Evolutionary conservation across 2,329 filamentous ascomycete species (phyloP), one percentile per base, ranked within the genome.

Genomic region (Sporothrix mexicana): DNA sequence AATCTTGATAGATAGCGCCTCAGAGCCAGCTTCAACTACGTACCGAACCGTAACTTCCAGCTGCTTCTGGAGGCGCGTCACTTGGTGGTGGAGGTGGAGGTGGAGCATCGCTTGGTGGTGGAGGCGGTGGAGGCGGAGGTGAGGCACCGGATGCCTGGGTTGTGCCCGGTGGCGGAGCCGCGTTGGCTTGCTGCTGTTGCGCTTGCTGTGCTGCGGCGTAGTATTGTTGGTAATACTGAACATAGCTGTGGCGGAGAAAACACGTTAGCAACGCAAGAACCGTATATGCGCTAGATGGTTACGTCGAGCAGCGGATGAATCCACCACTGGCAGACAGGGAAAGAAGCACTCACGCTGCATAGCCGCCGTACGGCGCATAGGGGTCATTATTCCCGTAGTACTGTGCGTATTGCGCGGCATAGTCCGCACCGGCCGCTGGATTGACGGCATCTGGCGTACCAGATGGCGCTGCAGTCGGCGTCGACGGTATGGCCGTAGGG

Each of bases 301-400:
- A 36, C 30, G 30, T 36, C 30, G 30, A 17, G 17, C 8, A 25
- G 20, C 67, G 25, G 62, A 47, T 9, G 45, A 25, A 51, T 51
- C 43, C 15, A 41, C 13, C 25, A 53, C 30, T 36, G 30, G 30
- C 7, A 69, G 30, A 45, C 5, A 9, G 13, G 7, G 8, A 7
- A n/a, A n/a, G 55, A 45, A 77, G 2, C 30, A 80, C 85, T 79
- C 87, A 93, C 83, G 92, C 92, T 77, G 91, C 88, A 81, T 96
- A 98, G 71, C 95, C 95, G 75, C 95, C 95, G 77, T 96, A 98
- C 9, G 93, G 90, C 57, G 94, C 94, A 80, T 98, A 98, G 0
- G 95, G 95, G 78, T 98, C 77, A 62, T n/a, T 71, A 0, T 83
- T 83, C 75, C 86, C 87, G 74, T 95, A 95, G 81, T 97, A 96